Evolutionary conservation across 352 stramenopile species (phyloP), one percentile per base, ranked within the genome.

Genomic region (Aphanomyces euteiches): DNA sequence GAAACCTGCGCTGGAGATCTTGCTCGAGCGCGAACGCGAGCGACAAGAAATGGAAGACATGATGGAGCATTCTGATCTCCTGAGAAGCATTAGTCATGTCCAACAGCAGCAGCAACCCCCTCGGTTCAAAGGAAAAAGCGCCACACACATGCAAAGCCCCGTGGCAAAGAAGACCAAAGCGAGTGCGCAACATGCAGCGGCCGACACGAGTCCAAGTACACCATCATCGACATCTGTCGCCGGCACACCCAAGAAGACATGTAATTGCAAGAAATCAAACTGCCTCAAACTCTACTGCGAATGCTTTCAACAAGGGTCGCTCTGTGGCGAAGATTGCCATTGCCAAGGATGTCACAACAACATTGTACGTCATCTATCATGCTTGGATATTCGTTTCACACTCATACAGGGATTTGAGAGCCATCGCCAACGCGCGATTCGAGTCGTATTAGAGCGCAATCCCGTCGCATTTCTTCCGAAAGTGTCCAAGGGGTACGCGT

Each of bases 201-300:
- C 28, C 28, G 10, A n/a, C 43, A 50, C 43, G 10, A n/a, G 17
- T n/a, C 17, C 43, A 50, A n/a, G 10, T n/a, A n/a, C 43, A n/a
- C 43, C 43, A 50, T n/a, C 10, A n/a, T n/a, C 43, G 10, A n/a
- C 43, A n/a, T 50, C 43, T 12, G 10, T n/a, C 17, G 43, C 43
- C 10, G 17, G 10, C 17, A 50, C 43, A 12, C 43, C 43, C 10
- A 50, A 50, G 17, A 77, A 74, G 58, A 47, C 73, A 19, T 99
- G 96, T 78, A 98, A 96, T 69, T 98, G 95, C 79, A 98, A 98
- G 79, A 98, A 98, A 67, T 98, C 93, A 0, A 86, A 89, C 66
- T 99, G 96, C 74, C 86, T 98, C 17, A 98, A 99, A 79, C 82
- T 98, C 47, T 94, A 94, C 65, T 94, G 86, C 73, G 82, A 92